These are phyloP conservation scores for Przewalskia tangutica DNA, from an alignment of 257 asterid species.

Conservation along the genomic window DNA sequence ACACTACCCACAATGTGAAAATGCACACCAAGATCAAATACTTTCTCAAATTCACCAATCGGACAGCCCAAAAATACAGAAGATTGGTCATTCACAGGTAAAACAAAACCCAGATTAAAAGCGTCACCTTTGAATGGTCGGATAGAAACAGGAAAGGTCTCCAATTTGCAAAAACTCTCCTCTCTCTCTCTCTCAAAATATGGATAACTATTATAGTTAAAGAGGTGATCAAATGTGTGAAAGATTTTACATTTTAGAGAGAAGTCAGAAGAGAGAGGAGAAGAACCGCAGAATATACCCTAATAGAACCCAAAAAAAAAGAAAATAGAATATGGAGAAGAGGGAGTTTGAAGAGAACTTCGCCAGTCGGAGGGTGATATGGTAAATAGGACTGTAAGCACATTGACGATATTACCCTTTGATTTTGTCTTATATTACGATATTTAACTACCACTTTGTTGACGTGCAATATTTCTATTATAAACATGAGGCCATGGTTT, in stretches of 20 bases:
- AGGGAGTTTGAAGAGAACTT: constrained; percentile 9
- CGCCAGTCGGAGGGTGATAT: constrained; percentile 23
- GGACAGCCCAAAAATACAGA: neutral
- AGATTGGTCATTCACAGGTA: neutral
- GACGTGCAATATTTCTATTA: neutral
- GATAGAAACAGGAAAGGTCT: constrained; percentile 7
- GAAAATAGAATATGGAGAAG: neutral
- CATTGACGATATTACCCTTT: constrained; percentile 33
- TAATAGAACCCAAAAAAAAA: constrained; percentile 21
- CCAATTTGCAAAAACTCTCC: constrained; percentile 11
- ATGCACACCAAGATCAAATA: constrained; percentile 17
- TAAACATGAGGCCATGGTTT: neutral
- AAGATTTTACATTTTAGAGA: constrained; percentile 10
- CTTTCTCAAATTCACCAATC: neutral
- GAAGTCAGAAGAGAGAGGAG: constrained; percentile 9
- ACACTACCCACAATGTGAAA: constrained; percentile 1
- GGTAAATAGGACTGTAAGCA: neutral
- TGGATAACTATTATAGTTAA: neutral
- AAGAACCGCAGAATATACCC: constrained; percentile 45
- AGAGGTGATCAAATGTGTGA: neutral
- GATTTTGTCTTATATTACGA: neutral
- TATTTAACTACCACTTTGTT: neutral
- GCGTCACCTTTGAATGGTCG: constrained; percentile 34
- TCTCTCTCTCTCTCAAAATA: constrained; percentile 14
- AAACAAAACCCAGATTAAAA: constrained; percentile 6